Conservation (phyloP, 768 basidiomycete genomes). For the Phylloporus sp. region DNA sequence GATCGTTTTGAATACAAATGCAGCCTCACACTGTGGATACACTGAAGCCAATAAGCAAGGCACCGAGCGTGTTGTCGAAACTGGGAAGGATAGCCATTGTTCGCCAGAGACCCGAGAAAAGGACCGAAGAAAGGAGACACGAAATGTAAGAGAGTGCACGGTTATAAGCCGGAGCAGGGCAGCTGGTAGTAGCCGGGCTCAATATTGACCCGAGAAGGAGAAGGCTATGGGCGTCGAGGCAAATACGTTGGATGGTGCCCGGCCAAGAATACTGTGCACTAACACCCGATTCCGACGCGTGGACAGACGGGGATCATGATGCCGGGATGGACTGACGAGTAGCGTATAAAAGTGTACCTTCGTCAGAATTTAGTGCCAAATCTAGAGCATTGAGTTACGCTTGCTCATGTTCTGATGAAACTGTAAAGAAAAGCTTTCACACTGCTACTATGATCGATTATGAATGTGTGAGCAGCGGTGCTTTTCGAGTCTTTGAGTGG, state of each 20-base stretch:
- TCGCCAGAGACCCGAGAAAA: slow-evolving; percentile 1
- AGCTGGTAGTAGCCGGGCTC: background rate
- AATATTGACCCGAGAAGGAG: slow-evolving; percentile 7
- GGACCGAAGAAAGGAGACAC: background rate
- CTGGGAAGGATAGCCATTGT: slow-evolving; percentile 16
- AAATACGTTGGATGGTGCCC: background rate
- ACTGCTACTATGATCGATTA: background rate
- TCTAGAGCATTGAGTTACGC: slow-evolving; percentile 1
- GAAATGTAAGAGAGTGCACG: background rate
- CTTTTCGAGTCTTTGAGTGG: background rate
- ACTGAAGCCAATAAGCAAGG: slow-evolving; percentile 54
- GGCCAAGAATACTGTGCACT: background rate
- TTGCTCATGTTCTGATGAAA: slow-evolving; percentile 1
- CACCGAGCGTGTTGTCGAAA: slow-evolving; percentile 52
- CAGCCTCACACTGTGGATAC: slow-evolving; percentile 35
- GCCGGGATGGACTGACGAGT: background rate
- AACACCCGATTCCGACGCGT: background rate
- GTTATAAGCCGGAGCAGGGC: slow-evolving; percentile 3
- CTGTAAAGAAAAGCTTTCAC: background rate
- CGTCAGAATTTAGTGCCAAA: slow-evolving; percentile 2
- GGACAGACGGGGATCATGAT: background rate
- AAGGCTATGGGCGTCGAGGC: slow-evolving; percentile 4
- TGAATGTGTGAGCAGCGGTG: background rate
- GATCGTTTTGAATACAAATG: background rate
- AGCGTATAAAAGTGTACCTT: background rate